These are phyloP conservation scores for Hygrocybe coccinea DNA, from an alignment of 768 basidiomycete species.

Conservation along the genomic window DNA sequence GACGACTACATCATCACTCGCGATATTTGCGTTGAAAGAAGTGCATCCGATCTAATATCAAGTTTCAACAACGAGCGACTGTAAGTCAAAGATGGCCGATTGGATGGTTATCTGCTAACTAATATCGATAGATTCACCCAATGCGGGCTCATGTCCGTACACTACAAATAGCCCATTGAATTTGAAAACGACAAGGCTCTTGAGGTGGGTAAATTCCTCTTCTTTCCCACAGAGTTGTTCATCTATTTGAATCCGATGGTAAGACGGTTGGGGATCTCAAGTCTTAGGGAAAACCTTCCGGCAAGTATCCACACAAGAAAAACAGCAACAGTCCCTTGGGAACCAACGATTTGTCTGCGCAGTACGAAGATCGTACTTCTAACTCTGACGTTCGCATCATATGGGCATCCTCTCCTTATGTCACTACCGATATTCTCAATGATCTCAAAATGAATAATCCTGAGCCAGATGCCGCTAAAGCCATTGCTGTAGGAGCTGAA, in stretches of 20 bases:
- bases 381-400: constrained; percentile 85
- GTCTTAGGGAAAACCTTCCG: constrained; percentile 56
- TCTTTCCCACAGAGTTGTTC: too few species aligned
- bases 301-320: constrained; percentile 55
- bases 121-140: constrained; percentile 72
- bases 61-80: constrained; percentile 92
- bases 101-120: background rate
- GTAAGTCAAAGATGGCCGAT: constrained; percentile 45
- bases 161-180: constrained; percentile 93
- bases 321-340: constrained; percentile 26
- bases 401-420: constrained; percentile 95
- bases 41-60: constrained; percentile 83
- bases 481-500: constrained; percentile 77
- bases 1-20: constrained; percentile 96
- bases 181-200: constrained; percentile 96
- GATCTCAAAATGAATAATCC: constrained; percentile 78
- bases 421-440: constrained; percentile 85
- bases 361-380: constrained; percentile 92
- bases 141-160: constrained; percentile 93
- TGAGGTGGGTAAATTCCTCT: constrained; percentile 47
- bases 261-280: constrained; percentile 67
- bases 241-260: too few species aligned
- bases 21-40: constrained; percentile 92
- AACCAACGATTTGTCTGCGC: constrained; percentile 41
- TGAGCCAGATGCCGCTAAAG: constrained; percentile 76